These are phyloP conservation scores for Plasmodium blacklocki DNA, from an alignment of 169 alveolate genomes.

Conservation along the genomic window DNA sequence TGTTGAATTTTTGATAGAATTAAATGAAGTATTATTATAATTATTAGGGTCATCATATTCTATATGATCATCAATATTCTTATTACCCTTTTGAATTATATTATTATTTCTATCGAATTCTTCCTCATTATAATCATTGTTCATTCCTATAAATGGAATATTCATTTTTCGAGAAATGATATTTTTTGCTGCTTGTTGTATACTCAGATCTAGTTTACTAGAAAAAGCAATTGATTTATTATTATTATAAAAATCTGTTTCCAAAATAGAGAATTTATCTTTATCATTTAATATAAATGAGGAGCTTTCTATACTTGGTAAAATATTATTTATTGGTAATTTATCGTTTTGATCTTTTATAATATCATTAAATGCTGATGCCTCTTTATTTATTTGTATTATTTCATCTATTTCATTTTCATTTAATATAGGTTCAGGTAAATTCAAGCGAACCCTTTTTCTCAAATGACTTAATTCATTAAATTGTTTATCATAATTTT, in stretches of 20 bases:
- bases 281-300: constrained; percentile 40
- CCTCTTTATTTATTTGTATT: constrained; percentile 71
- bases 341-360: constrained; percentile 57
- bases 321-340: constrained; percentile 33
- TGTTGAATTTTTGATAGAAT: not conserved
- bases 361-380: constrained; percentile 52
- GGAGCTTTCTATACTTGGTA: constrained; percentile 51
- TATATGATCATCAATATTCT: too few relatives aligned
- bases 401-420: constrained; percentile 73
- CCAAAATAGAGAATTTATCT: constrained; percentile 38
- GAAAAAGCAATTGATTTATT: constrained; percentile 58
- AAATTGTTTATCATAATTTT: constrained; percentile 66
- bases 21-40: not conserved
- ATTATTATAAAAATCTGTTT: constrained; percentile 28
- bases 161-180: constrained; percentile 40
- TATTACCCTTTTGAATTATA: too few relatives aligned
- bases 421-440: constrained; percentile 62
- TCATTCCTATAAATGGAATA: constrained; percentile 30
- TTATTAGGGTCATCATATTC: not conserved
- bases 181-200: constrained; percentile 64
- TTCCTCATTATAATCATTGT: not conserved
- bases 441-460: constrained; percentile 51
- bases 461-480: constrained; percentile 62
- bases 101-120: not conserved
- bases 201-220: constrained; percentile 42